These are phyloP conservation scores for Calocybe indica DNA, from an alignment of 768 basidiomycete genomes.

Conservation along the genomic window DNA sequence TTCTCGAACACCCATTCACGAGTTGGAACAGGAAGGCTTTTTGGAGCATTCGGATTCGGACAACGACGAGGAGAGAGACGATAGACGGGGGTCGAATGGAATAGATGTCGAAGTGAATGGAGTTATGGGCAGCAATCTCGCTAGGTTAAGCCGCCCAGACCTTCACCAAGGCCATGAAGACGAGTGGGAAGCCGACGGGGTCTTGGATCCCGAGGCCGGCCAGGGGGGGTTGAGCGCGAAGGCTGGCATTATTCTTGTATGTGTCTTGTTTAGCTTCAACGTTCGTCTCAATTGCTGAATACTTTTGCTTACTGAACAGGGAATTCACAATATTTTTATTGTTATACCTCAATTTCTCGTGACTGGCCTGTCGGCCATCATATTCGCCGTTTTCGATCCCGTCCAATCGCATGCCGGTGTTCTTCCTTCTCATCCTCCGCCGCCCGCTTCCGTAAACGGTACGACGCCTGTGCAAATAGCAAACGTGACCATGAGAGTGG, in stretches of 20 bases:
- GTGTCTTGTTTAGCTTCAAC: conserved; percentile 13
- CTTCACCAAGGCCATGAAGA: conserved; percentile 23
- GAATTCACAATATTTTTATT: conserved; percentile 92
- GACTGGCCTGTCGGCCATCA: conserved; percentile 75
- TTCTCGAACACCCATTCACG: conserved; percentile 29
- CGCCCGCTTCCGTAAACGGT: conserved; percentile 2
- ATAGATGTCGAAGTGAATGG: background rate
- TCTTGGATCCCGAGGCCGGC: conserved; percentile 6
- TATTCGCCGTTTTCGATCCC: conserved; percentile 85
- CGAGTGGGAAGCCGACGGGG: conserved; percentile 15
- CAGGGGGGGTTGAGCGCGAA: conserved; percentile 58
- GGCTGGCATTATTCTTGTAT: conserved; percentile 81
- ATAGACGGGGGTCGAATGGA: conserved; percentile 1
- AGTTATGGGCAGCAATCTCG: conserved; percentile 37
- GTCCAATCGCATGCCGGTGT: conserved; percentile 24
- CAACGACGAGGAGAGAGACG: conserved; percentile 8
- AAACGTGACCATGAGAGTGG: background rate
- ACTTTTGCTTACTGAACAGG: conserved; percentile 35
- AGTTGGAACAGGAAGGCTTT: conserved; percentile 20
- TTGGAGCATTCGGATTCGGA: conserved; percentile 10
- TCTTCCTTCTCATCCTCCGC: background rate
- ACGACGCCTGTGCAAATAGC: background rate
- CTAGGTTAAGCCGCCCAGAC: conserved; percentile 44
- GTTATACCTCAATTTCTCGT: conserved; percentile 94
- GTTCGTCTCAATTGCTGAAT: background rate